Evolutionary conservation across 371 early-diverging fungal genomes (phyloP).

Genomic region (Apophysomyces variabilis): DNA sequence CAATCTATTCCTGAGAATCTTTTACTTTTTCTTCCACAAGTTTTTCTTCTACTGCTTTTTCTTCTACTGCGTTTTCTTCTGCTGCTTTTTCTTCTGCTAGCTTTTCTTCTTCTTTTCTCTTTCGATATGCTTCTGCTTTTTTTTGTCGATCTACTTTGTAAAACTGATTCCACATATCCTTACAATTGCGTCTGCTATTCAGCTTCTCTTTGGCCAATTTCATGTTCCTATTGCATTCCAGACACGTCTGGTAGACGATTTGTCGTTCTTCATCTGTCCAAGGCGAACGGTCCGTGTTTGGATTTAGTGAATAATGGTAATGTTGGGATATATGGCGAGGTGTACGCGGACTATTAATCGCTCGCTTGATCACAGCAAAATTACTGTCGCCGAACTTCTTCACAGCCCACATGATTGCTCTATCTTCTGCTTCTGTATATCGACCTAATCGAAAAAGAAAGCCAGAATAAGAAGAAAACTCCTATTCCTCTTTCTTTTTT

Average conservation of each 20-base stretch:
- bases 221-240: conserved; percentile 25
- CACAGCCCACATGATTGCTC: conserved; percentile 31
- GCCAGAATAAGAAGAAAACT: neutral
- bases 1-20: too few relatives aligned
- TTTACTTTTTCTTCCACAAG: neutral
- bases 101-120: conserved; percentile 1
- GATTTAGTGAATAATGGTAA: conserved; percentile 36
- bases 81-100: neutral
- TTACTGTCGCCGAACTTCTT: conserved; percentile 37
- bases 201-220: conserved; percentile 25
- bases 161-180: conserved; percentile 52
- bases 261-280: conserved; percentile 41
- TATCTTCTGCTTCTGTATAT: conserved; percentile 39
- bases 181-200: conserved; percentile 25
- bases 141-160: conserved; percentile 9
- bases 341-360: conserved; percentile 33
- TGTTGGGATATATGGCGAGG: conserved; percentile 48
- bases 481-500: neutral
- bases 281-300: conserved; percentile 37
- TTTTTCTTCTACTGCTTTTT: neutral
- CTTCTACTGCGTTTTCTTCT: too few relatives aligned
- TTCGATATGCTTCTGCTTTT: neutral
- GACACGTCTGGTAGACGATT: conserved; percentile 17
- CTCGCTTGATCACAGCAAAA: conserved; percentile 36
- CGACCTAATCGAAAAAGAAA: conserved; percentile 23